A percentile compares a stretch with the other conserved stretches of the same genome.
Evolutionary conservation across 2,329 filamentous ascomycete species (phyloP).

Genomic region (Colletotrichum eremochloae): DNA sequence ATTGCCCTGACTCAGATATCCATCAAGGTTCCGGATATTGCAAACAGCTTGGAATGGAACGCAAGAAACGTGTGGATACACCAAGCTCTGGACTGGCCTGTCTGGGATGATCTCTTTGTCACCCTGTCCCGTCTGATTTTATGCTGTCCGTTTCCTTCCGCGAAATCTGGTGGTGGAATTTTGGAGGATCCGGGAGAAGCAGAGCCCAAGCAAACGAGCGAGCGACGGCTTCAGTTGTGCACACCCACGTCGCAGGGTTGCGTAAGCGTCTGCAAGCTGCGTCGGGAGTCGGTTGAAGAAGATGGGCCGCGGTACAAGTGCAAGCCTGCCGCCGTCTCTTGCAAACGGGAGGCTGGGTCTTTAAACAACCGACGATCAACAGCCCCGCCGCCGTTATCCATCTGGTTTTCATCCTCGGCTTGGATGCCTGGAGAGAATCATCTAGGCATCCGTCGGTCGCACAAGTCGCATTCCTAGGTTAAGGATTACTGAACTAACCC

Average conservation of each 20-base stretch:
- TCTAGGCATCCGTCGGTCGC: neutral
- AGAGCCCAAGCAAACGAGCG: neutral
- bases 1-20: slow-evolving; percentile 36
- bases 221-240: slow-evolving; percentile 10
- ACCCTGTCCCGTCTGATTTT: neutral
- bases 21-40: slow-evolving; percentile 37
- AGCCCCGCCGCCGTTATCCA: neutral
- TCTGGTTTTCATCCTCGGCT: neutral
- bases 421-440: slow-evolving; percentile 1
- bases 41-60: slow-evolving; percentile 27
- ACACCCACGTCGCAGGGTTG: slow-evolving; percentile 14
- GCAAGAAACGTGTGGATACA: slow-evolving; percentile 31
- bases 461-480: neutral
- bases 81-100: slow-evolving; percentile 1
- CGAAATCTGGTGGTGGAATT: slow-evolving; percentile 1
- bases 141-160: slow-evolving; percentile 7
- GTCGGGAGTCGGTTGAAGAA: slow-evolving; percentile 13
- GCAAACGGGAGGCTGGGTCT: slow-evolving; percentile 13
- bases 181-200: neutral
- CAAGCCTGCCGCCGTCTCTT: slow-evolving; percentile 8
- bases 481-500: neutral
- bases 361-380: slow-evolving; percentile 1
- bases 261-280: slow-evolving; percentile 2
- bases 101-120: slow-evolving; percentile 22
- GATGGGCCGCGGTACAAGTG: slow-evolving; percentile 16